These are phyloP conservation scores for Gilbertella persicaria DNA, from an alignment of 371 early-diverging fungal genomes.

Conservation along the genomic window DNA sequence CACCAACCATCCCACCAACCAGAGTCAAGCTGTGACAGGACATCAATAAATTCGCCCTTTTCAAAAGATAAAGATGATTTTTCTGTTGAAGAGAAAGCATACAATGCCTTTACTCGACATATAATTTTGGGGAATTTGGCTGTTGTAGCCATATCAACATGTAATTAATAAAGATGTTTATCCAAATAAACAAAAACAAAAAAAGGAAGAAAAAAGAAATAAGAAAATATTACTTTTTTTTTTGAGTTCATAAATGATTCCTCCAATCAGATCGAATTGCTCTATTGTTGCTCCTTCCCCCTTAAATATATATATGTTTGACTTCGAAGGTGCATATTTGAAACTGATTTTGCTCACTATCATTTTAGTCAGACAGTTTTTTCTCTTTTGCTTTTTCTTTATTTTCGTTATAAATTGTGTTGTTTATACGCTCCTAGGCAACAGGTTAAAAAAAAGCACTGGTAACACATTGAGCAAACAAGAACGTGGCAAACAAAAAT, in stretches of 20 bases:
- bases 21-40: slow-evolving; percentile 77
- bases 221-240: slow-evolving; percentile 8
- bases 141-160: slow-evolving; percentile 21
- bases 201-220: slow-evolving; percentile 1
- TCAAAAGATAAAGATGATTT: slow-evolving; percentile 76
- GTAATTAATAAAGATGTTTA: not conserved
- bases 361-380: too few species aligned
- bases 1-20: slow-evolving; percentile 95
- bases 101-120: slow-evolving; percentile 62
- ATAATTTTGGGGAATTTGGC: slow-evolving; percentile 31
- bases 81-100: slow-evolving; percentile 77
- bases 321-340: too few species aligned
- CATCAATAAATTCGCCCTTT: slow-evolving; percentile 83
- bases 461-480: slow-evolving; percentile 16
- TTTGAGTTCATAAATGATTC: too few species aligned
- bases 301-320: not conserved
- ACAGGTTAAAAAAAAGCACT: slow-evolving; percentile 2
- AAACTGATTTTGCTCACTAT: too few species aligned
- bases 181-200: not conserved
- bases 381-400: too few species aligned
- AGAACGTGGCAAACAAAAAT: slow-evolving; percentile 20
- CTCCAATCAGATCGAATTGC: too few species aligned
- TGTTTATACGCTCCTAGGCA: not conserved
- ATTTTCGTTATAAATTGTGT: not conserved
- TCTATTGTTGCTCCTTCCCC: slow-evolving; percentile 10